phyloP scores from a whole-genome alignment of 345 rosid species.

The Bruguiera sexangula region DNA sequence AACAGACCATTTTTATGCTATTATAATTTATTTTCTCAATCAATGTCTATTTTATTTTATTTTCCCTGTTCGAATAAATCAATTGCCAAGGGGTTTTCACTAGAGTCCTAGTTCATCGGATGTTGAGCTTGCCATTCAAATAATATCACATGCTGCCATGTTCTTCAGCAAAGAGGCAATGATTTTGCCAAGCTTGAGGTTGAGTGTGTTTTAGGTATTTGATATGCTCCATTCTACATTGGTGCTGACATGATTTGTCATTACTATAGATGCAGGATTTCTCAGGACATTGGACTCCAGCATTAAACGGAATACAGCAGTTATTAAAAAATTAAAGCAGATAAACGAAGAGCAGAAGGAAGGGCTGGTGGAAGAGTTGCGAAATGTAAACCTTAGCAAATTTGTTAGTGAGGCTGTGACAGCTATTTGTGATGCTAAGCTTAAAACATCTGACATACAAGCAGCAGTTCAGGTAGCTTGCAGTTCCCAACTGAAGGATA shows the following conservation, averaged over 20 bases:
- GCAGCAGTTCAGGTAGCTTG: constrained; percentile 84
- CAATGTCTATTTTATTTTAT: not conserved
- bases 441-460: constrained; percentile 82
- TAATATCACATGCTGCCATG: not conserved
- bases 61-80: not conserved
- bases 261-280: constrained; percentile 64
- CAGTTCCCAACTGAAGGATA: constrained; percentile 5
- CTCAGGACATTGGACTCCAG: constrained; percentile 93
- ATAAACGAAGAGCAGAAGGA: constrained; percentile 90
- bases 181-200: not conserved
- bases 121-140: too few species aligned
- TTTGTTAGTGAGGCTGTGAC: constrained; percentile 95
- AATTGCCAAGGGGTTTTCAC: too few species aligned
- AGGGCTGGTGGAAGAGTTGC: constrained; percentile 84
- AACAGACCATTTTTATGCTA: not conserved
- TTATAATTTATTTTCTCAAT: not conserved
- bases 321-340: constrained; percentile 86
- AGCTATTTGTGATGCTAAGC: constrained; percentile 95
- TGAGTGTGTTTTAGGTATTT: not conserved
- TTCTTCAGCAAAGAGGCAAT: not conserved
- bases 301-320: constrained; percentile 91
- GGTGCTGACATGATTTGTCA: constrained; percentile 10
- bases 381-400: constrained; percentile 79
- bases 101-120: too few species aligned
- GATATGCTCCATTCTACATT: not conserved